Evolutionary conservation across 2,329 filamentous ascomycete genomes (phyloP).

Genomic region (Thelonectria blattea): DNA sequence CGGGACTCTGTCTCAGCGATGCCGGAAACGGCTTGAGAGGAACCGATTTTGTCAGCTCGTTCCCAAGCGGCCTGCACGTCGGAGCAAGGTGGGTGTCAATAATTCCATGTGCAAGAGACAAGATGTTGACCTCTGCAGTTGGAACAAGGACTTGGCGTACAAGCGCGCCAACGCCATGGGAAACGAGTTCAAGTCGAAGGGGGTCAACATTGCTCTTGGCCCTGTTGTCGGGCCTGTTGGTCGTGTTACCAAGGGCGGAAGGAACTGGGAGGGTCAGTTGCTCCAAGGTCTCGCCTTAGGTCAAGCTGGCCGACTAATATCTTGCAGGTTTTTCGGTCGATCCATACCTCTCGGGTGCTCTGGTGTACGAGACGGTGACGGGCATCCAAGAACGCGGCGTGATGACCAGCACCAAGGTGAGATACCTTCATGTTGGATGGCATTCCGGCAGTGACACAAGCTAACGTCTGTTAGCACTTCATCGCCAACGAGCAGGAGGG

Average conservation of each 20-base stretch:
- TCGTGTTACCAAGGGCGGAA: constrained; percentile 4
- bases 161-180: neutral
- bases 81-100: neutral
- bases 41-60: constrained; percentile 5
- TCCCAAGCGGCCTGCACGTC: constrained; percentile 3
- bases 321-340: neutral
- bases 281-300: neutral
- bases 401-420: constrained; percentile 4
- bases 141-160: constrained; percentile 7
- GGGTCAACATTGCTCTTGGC: constrained; percentile 2
- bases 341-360: constrained; percentile 6
- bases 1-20: constrained; percentile 6
- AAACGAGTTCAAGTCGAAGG: constrained; percentile 4
- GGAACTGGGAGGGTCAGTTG: constrained; percentile 4
- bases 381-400: constrained; percentile 1
- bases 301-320: neutral
- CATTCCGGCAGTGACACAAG: neutral
- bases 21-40: constrained; percentile 1
- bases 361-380: neutral
- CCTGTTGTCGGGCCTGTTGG: constrained; percentile 9
- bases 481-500: constrained; percentile 62
- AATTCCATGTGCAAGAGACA: neutral
- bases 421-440: neutral
- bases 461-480: neutral
- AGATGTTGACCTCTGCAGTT: neutral